These are phyloP conservation scores for Leonotis leonurus DNA, from an alignment of 257 asterid species.

Conservation along the genomic window DNA sequence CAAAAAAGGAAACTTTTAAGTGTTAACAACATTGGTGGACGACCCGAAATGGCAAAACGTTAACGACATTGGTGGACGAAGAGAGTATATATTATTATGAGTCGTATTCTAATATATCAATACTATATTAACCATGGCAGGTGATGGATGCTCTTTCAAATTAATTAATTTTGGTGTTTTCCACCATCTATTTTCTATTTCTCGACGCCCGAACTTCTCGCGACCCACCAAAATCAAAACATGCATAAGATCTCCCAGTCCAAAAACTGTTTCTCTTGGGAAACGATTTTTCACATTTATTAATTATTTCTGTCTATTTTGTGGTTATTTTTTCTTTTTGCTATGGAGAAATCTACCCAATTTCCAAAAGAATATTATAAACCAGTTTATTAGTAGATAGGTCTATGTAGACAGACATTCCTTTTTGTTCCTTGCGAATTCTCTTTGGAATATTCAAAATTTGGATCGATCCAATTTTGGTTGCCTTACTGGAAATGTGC, in stretches of 20 bases:
- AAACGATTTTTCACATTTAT: neutral
- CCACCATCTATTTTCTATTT: conserved; percentile 8
- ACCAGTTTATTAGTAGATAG: neutral
- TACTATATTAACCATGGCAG: too few species aligned
- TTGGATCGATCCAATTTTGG: conserved; percentile 8
- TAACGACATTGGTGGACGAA: too few species aligned
- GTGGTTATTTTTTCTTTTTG: too few species aligned
- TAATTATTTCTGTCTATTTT: too few species aligned
- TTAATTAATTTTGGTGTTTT: conserved; percentile 10
- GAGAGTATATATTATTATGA: too few species aligned
- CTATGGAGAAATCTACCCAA: too few species aligned
- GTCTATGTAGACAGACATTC: conserved; percentile 56
- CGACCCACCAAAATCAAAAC: conserved; percentile 6
- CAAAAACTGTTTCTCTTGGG: conserved; percentile 31
- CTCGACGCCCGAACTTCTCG: conserved; percentile 4
- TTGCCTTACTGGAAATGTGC: conserved; percentile 28
- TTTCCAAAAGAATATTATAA: neutral
- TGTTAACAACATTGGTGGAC: too few species aligned
- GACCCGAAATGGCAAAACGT: too few species aligned
- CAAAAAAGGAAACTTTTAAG: too few species aligned
- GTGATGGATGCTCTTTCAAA: too few species aligned
- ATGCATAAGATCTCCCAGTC: conserved; percentile 18
- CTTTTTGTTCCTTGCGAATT: conserved; percentile 47
- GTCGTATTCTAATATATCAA: too few species aligned
- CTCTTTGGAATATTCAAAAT: conserved; percentile 24